These are phyloP conservation scores for Torulaspora delbrueckii DNA, from an alignment of 805 yeast genomes.

Conservation along the genomic window DNA sequence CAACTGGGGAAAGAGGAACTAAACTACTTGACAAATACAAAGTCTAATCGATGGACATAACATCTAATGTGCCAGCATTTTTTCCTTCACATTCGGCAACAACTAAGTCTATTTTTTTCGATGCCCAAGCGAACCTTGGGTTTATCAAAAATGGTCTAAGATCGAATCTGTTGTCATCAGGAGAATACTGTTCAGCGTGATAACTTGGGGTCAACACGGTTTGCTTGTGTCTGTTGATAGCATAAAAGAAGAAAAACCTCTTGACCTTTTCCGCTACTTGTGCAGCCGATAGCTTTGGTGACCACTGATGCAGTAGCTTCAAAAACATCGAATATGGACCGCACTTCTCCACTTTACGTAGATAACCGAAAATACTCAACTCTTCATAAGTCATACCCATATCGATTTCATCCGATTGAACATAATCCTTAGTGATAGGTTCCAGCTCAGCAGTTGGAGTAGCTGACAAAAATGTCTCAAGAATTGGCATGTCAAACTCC, in stretches of 20 bases:
- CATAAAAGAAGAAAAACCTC: slow-evolving; percentile 86
- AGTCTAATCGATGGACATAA: slow-evolving; percentile 31
- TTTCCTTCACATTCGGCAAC: slow-evolving; percentile 54
- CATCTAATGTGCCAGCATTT: slow-evolving; percentile 19
- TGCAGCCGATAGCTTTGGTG: slow-evolving; percentile 73
- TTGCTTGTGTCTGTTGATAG: slow-evolving; percentile 93
- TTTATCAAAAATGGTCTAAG: slow-evolving; percentile 91
- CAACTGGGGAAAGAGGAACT: slow-evolving; percentile 36
- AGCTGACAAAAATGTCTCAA: slow-evolving; percentile 76
- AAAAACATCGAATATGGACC: slow-evolving; percentile 96
- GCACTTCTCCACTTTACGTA: slow-evolving; percentile 88
- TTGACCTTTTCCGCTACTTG: slow-evolving; percentile 91
- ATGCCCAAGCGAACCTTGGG: slow-evolving; percentile 86
- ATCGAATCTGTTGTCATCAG: slow-evolving; percentile 96
- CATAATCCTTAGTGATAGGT: slow-evolving; percentile 87
- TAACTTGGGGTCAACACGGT: slow-evolving; percentile 96
- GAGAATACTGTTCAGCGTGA: slow-evolving; percentile 97
- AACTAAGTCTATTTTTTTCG: slow-evolving; percentile 77
- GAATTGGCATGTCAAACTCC: slow-evolving; percentile 68
- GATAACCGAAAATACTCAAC: slow-evolving; percentile 80
- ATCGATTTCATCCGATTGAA: slow-evolving; percentile 93
- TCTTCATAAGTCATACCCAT: slow-evolving; percentile 99
- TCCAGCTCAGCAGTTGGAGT: slow-evolving; percentile 98
- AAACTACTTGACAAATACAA: neutral
- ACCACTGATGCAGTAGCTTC: slow-evolving; percentile 88